Conservation (phyloP, 192 early-diverging fungal genomes). For the Coemansia sp. region DNA sequence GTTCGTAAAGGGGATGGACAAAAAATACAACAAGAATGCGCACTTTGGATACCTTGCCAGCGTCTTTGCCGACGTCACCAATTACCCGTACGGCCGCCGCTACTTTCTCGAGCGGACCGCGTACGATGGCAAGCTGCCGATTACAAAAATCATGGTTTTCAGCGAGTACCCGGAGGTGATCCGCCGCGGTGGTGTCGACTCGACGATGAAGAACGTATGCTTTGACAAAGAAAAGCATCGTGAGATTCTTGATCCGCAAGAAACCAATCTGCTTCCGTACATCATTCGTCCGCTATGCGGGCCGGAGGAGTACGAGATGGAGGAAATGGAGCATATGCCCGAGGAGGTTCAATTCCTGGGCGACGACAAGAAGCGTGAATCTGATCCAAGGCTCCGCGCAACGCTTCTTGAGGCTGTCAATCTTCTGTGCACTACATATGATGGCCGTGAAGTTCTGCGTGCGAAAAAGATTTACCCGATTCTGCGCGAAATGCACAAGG, state of each 20-base stretch:
- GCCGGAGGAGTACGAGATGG: constrained; percentile 86
- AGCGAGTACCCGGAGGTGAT: constrained; percentile 79
- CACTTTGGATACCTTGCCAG: constrained; percentile 83
- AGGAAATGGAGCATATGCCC: constrained; percentile 91
- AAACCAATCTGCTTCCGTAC: constrained; percentile 82
- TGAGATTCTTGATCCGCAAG: constrained; percentile 63
- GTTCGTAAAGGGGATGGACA: constrained; percentile 81
- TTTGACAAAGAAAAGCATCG: constrained; percentile 74
- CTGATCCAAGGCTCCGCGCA: constrained; percentile 67
- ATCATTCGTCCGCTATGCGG: constrained; percentile 87
- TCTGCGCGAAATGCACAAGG: constrained; percentile 77
- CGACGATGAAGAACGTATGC: constrained; percentile 86
- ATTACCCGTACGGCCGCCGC: constrained; percentile 65
- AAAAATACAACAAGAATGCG: constrained; percentile 76
- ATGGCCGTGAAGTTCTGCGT: constrained; percentile 79
- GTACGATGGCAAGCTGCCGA: constrained; percentile 66
- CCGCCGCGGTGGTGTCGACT: constrained; percentile 85
- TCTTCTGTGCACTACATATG: constrained; percentile 70
- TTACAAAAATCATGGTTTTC: constrained; percentile 85
- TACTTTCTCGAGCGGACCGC: constrained; percentile 66
- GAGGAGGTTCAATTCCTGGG: constrained; percentile 88
- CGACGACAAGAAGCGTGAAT: constrained; percentile 80
- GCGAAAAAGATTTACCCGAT: constrained; percentile 82
- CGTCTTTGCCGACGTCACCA: constrained; percentile 88
- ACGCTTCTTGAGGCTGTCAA: constrained; percentile 81